Evolutionary conservation across 768 basidiomycete genomes (phyloP).

Genomic region (Astraeus odoratus): DNA sequence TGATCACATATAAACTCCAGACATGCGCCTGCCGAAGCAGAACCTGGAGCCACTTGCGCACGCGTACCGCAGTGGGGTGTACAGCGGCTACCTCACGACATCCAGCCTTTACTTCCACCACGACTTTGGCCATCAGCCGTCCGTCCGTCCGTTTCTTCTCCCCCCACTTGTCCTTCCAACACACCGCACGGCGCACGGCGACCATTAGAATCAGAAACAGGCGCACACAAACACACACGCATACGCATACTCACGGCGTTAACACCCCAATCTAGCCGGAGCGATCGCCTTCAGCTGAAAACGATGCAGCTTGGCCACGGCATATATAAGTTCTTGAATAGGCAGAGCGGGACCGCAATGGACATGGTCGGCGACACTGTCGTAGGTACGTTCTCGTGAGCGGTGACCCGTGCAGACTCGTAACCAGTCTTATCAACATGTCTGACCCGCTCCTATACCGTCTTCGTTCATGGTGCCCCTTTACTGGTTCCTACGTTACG

Average conservation of each 20-base stretch:
- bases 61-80: background rate
- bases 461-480: background rate
- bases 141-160: too few species aligned
- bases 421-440: background rate
- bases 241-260: background rate
- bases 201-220: background rate
- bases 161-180: background rate
- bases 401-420: background rate
- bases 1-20: background rate
- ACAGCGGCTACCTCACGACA: background rate
- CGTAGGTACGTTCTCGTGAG: background rate
- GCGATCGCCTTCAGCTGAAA: background rate
- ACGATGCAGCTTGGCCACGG: background rate
- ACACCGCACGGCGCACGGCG: too few species aligned
- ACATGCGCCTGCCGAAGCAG: background rate
- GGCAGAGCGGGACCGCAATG: constrained; percentile 1
- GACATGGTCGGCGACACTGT: background rate
- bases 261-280: background rate
- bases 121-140: background rate
- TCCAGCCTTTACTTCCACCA: background rate
- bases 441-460: background rate
- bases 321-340: constrained; percentile 1
- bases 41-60: background rate
- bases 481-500: background rate
- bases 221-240: background rate